phyloP scores from a whole-genome alignment of 805 yeast genomes.

The Pichia rugopelliculosa region DNA sequence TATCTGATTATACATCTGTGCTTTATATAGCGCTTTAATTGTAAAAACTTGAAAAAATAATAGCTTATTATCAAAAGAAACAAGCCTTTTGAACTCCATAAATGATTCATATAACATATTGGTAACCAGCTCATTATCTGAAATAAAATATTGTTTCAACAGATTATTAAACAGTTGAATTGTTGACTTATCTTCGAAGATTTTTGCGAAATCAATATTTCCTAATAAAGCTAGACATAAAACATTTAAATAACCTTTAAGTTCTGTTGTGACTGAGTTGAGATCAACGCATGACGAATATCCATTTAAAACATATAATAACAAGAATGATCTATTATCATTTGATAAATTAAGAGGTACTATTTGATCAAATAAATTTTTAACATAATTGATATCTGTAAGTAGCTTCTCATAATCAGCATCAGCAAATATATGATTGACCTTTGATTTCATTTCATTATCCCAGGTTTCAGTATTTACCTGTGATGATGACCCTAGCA shows the following conservation, averaged over 20 bases:
- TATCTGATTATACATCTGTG: slow-evolving; percentile 6
- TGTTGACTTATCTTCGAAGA: slow-evolving; percentile 1
- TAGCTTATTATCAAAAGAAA: not conserved
- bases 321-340: not conserved
- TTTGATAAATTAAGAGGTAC: not conserved
- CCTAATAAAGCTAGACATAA: slow-evolving; percentile 1
- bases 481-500: not conserved
- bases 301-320: slow-evolving; percentile 2
- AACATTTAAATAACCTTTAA: not conserved
- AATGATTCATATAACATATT: slow-evolving; percentile 2
- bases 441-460: not conserved
- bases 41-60: slow-evolving; percentile 9
- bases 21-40: slow-evolving; percentile 4
- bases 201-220: not conserved
- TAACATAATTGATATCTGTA: slow-evolving; percentile 3
- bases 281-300: not conserved
- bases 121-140: slow-evolving; percentile 4
- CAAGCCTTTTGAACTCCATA: not conserved
- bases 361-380: not conserved
- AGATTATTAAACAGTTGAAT: slow-evolving; percentile 5
- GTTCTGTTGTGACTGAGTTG: not conserved
- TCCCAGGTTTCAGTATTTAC: not conserved
- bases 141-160: not conserved
- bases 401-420: not conserved
- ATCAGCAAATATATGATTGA: not conserved